phyloP scores from a whole-genome alignment of 2,329 filamentous ascomycete species.

The Penicillium rolfsii region DNA sequence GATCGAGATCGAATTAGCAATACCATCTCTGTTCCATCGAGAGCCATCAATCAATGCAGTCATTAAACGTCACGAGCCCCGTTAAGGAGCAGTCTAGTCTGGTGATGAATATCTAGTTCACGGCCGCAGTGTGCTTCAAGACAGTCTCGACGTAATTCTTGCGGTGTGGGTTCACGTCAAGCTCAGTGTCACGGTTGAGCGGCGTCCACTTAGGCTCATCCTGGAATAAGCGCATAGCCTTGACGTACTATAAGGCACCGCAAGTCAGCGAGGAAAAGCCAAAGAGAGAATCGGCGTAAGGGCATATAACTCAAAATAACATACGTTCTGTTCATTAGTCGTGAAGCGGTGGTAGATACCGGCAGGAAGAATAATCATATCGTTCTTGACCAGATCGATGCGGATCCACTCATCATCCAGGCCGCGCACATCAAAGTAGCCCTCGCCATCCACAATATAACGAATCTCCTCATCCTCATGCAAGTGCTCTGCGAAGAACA shows the following conservation, averaged over 20 bases:
- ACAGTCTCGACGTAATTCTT: constrained; percentile 69
- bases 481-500: constrained; percentile 92
- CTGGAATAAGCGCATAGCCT: constrained; percentile 95
- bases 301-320: constrained; percentile 41
- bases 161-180: constrained; percentile 78
- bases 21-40: background rate
- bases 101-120: constrained; percentile 24
- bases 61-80: constrained; percentile 5
- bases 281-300: background rate
- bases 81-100: constrained; percentile 8
- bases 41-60: constrained; percentile 10
- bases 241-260: constrained; percentile 71
- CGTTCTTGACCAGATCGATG: constrained; percentile 79
- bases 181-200: constrained; percentile 75
- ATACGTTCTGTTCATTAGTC: constrained; percentile 85
- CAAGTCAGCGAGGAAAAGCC: background rate
- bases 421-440: constrained; percentile 90
- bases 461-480: constrained; percentile 99
- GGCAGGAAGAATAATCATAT: constrained; percentile 89
- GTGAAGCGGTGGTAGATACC: constrained; percentile 99
- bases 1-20: background rate
- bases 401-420: constrained; percentile 86
- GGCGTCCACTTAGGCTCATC: constrained; percentile 99
- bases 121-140: constrained; percentile 30
- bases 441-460: constrained; percentile 84